A percentile compares a stretch with the other conserved stretches of the same genome.
Evolutionary conservation across 2,329 filamentous ascomycete species (phyloP).

Genomic region (Ceratocystis eucalypticola): DNA sequence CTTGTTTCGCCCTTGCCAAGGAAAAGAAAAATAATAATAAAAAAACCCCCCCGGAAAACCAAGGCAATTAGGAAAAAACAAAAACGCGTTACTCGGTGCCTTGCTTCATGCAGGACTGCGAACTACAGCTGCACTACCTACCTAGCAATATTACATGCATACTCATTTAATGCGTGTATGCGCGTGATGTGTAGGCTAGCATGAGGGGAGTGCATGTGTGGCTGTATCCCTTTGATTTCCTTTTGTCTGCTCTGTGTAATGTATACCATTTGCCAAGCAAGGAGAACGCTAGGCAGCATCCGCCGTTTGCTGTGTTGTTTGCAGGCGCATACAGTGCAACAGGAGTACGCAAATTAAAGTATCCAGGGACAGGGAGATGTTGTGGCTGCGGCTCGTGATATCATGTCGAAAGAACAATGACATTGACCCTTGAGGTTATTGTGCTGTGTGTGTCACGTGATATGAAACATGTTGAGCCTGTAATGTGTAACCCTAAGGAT

Average conservation of each 20-base stretch:
- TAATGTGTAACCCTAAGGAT: background rate
- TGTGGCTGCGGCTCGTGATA: background rate
- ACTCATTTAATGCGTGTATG: background rate
- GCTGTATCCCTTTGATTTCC: slow-evolving; percentile 1
- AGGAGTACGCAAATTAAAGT: no score
- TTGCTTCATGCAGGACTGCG: slow-evolving; percentile 1
- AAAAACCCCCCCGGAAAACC: no score
- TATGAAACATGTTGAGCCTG: background rate
- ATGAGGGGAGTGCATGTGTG: background rate
- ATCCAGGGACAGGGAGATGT: background rate
- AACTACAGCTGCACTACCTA: background rate
- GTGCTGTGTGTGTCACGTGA: background rate
- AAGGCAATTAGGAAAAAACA: background rate
- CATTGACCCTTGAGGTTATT: no score
- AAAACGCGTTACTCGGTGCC: background rate
- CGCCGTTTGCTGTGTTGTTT: background rate
- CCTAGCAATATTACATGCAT: background rate
- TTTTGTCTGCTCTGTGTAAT: background rate
- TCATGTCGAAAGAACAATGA: no score
- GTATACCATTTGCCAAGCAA: background rate
- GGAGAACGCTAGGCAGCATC: background rate
- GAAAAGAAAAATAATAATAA: background rate
- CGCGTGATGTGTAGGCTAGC: background rate
- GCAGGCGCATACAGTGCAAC: no score
- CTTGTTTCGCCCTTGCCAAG: background rate